phyloP scores from a whole-genome alignment of 306 rosid species.

The Corylus heterophylla region DNA sequence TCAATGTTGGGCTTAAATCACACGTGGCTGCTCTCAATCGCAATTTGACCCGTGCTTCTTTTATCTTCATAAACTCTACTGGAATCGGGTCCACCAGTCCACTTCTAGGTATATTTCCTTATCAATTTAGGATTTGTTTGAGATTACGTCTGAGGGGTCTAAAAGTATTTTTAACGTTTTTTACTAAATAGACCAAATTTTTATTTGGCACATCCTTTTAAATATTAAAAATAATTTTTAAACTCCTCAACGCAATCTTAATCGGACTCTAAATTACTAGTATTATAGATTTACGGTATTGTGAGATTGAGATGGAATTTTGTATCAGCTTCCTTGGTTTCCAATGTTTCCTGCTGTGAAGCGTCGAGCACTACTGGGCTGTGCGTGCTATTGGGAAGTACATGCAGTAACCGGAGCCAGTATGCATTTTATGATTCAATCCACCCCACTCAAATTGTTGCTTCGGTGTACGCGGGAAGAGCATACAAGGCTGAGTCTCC shows the following conservation, averaged over 20 bases:
- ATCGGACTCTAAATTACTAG: too few species aligned
- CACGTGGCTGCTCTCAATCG: background rate
- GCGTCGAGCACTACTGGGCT: too few species aligned
- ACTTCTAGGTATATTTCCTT: background rate
- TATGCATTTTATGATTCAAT: conserved; percentile 13
- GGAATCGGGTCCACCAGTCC: background rate
- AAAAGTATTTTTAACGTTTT: too few species aligned
- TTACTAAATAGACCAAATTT: too few species aligned
- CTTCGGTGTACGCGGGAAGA: background rate
- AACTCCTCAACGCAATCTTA: too few species aligned
- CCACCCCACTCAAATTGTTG: conserved; percentile 19
- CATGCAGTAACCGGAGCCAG: conserved; percentile 11
- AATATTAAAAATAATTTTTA: too few species aligned
- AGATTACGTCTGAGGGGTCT: too few species aligned
- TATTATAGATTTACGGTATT: too few species aligned
- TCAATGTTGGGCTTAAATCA: background rate
- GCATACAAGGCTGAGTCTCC: conserved; percentile 13
- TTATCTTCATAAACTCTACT: background rate
- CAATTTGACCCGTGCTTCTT: background rate
- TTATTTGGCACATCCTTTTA: too few species aligned
- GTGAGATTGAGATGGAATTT: background rate
- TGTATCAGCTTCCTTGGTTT: background rate
- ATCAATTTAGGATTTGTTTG: too few species aligned
- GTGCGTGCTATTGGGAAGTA: background rate
- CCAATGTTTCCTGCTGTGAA: background rate